Evolutionary conservation across 1,284 basidiomycete species (phyloP).

Genomic region (Rhodotorula sp.): DNA sequence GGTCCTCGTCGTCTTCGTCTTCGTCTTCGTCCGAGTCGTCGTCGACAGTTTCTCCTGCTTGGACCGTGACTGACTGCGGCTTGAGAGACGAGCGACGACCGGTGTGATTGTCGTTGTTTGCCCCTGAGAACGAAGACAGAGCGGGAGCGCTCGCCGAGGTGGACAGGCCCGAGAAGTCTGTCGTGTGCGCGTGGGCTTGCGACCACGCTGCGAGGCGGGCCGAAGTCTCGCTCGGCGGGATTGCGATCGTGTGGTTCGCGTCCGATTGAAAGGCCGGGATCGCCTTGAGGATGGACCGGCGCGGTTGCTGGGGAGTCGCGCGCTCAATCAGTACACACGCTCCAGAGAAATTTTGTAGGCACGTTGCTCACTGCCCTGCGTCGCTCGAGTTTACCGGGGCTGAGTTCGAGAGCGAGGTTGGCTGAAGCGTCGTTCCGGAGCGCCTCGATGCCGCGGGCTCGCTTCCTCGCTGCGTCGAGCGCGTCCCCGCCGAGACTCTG

Average conservation of each 20-base stretch:
- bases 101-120: background rate
- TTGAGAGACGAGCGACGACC: constrained; percentile 15
- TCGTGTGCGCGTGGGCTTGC: constrained; percentile 24
- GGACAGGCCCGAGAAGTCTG: constrained; percentile 26
- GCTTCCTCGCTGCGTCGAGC: constrained; percentile 26
- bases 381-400: constrained; percentile 27
- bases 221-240: constrained; percentile 1
- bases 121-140: background rate
- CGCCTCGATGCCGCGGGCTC: constrained; percentile 6
- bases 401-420: constrained; percentile 19
- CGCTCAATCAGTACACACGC: background rate
- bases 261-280: constrained; percentile 13
- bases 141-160: constrained; percentile 4
- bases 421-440: background rate
- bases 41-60: background rate
- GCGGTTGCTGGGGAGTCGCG: constrained; percentile 14
- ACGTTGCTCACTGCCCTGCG: constrained; percentile 18
- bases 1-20: constrained; percentile 29
- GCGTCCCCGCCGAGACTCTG: constrained; percentile 40
- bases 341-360: background rate
- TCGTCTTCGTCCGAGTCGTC: constrained; percentile 11
- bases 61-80: background rate
- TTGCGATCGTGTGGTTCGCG: constrained; percentile 16
- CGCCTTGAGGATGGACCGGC: constrained; percentile 35
- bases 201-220: background rate